A percentile compares a stretch with the other conserved stretches of the same genome.
These are phyloP conservation scores for Suhomyces kunorum DNA, from an alignment of 1,139 yeast genomes.

Conservation along the genomic window DNA sequence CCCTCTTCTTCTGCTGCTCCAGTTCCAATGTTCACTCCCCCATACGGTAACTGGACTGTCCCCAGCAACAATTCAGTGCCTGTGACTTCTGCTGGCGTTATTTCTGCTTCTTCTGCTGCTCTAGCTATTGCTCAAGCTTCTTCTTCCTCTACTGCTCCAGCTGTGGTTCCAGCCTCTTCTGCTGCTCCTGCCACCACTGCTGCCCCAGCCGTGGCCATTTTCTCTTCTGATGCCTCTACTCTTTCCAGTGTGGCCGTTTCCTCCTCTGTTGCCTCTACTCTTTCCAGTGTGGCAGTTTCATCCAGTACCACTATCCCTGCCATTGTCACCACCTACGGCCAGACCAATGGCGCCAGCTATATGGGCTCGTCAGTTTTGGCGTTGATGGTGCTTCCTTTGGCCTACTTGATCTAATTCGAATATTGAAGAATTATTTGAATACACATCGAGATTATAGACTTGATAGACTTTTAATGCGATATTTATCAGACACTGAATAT, in stretches of 20 bases:
- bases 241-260: background rate
- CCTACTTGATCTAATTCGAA: constrained; percentile 25
- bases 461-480: too few species aligned
- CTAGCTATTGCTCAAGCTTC: constrained; percentile 11
- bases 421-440: constrained; percentile 6
- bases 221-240: constrained; percentile 4
- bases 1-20: background rate
- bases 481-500: too few species aligned
- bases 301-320: constrained; percentile 12
- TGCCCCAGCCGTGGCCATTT: background rate
- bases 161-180: constrained; percentile 8
- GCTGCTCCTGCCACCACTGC: constrained; percentile 6
- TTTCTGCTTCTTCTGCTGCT: constrained; percentile 9
- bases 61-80: constrained; percentile 4
- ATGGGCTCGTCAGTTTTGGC: constrained; percentile 22
- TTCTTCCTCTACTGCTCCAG: constrained; percentile 13
- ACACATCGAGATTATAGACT: background rate
- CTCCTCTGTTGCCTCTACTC: too few species aligned
- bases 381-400: constrained; percentile 26
- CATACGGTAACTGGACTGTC: constrained; percentile 7
- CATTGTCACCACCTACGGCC: constrained; percentile 10
- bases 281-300: background rate
- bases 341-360: constrained; percentile 18
- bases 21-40: constrained; percentile 6
- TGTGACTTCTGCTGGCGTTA: constrained; percentile 10